Percentiles rank a stretch among this genome's conserved stretches.
Evolutionary conservation across 306 rosid species (phyloP).

Genomic region (Prunus mira): DNA sequence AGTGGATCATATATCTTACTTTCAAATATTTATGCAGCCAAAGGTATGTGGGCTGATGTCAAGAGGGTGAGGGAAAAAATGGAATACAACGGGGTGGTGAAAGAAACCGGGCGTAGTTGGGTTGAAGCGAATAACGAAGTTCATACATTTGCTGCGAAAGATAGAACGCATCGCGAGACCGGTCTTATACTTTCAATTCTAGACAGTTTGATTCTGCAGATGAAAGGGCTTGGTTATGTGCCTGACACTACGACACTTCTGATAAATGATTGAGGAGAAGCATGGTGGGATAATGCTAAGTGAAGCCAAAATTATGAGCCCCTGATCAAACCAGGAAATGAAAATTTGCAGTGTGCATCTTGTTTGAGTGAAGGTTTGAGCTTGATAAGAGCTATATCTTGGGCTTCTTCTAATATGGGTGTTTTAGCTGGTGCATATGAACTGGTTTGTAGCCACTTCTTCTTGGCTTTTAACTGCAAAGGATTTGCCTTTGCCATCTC

Average conservation of each 20-base stretch:
- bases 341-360: not conserved
- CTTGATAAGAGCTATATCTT: not conserved
- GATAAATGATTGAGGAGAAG: constrained; percentile 13
- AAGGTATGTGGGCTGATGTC: constrained; percentile 82
- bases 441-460: not conserved
- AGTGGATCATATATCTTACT: constrained; percentile 80
- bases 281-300: not conserved
- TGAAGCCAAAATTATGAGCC: not conserved
- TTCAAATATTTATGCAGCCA: constrained; percentile 84
- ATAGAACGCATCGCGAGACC: constrained; percentile 36
- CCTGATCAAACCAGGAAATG: not conserved
- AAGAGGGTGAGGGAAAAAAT: constrained; percentile 60
- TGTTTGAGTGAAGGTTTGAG: not conserved
- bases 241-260: constrained; percentile 23
- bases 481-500: no score
- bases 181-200: constrained; percentile 37
- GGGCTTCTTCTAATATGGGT: not conserved
- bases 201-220: constrained; percentile 52
- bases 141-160: constrained; percentile 36
- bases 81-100: constrained; percentile 62
- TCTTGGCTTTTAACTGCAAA: not conserved
- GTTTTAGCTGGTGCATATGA: not conserved
- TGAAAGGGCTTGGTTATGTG: constrained; percentile 46
- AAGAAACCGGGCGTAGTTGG: constrained; percentile 62
- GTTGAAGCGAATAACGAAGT: constrained; percentile 27